Evolutionary conservation across 306 rosid species (phyloP).

Genomic region (Trifolium subterraneum): DNA sequence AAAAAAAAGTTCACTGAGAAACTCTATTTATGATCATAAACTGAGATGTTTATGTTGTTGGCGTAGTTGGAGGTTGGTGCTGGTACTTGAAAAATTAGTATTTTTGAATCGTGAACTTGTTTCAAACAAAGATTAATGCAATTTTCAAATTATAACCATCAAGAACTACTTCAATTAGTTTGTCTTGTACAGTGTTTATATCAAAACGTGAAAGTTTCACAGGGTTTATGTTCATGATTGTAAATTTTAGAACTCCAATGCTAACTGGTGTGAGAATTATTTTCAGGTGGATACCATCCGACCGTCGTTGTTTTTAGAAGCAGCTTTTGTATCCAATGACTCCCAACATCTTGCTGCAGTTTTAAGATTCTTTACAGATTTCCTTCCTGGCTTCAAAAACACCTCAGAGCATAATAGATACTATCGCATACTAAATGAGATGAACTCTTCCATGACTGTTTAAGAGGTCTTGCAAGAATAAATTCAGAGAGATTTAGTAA

Average conservation of each 20-base stretch:
- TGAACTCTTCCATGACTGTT: conserved; percentile 65
- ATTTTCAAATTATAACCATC: neutral
- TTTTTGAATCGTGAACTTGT: neutral
- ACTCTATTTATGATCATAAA: neutral
- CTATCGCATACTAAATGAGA: conserved; percentile 70
- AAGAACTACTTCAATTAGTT: conserved; percentile 26
- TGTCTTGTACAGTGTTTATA: neutral
- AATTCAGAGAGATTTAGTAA: conserved; percentile 9
- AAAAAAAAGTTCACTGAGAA: neutral
- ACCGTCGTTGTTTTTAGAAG: conserved; percentile 90
- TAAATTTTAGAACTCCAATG: conserved; percentile 8
- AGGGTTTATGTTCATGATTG: conserved; percentile 8
- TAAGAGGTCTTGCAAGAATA: conserved; percentile 44
- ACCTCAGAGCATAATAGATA: conserved; percentile 77
- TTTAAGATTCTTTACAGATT: conserved; percentile 82
- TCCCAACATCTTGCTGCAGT: conserved; percentile 84
- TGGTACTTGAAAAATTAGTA: too few relatives aligned
- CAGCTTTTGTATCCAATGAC: conserved; percentile 71
- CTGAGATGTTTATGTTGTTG: neutral
- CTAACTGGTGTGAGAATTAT: conserved; percentile 40
- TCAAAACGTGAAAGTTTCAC: neutral
- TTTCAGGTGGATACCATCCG: conserved; percentile 80
- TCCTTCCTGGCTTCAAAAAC: conserved; percentile 72
- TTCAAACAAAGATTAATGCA: neutral
- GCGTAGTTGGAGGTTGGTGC: neutral